Evolutionary conservation across 176 grass and related monocot genomes (phyloP).

Genomic region (Carex pumila): DNA sequence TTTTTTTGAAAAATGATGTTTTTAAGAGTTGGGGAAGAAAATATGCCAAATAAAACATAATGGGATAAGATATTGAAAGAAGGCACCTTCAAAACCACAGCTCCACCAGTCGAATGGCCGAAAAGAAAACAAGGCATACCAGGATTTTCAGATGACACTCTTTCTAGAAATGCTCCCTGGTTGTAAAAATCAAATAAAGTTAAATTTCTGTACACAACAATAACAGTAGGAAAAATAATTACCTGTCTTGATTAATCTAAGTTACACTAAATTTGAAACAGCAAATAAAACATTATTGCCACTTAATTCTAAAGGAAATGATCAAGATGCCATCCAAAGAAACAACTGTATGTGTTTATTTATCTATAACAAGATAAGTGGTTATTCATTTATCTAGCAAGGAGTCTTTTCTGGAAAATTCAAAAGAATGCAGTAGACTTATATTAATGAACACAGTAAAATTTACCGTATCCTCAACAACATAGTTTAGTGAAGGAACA

Average conservation of each 20-base stretch:
- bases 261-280: not conserved
- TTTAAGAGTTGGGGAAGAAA: not conserved
- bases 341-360: not conserved
- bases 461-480: constrained; percentile 81
- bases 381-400: not conserved
- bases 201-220: not conserved
- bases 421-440: not conserved
- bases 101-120: constrained; percentile 91
- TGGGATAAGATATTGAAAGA: constrained; percentile 8
- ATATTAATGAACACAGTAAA: not conserved
- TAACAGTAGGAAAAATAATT: not conserved
- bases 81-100: constrained; percentile 81
- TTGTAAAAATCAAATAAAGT: constrained; percentile 6
- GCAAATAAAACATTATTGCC: not conserved
- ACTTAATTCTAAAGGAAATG: not conserved
- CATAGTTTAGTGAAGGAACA: constrained; percentile 87
- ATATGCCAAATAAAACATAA: not conserved
- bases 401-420: not conserved
- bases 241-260: not conserved
- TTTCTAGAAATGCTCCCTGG: constrained; percentile 72
- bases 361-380: not conserved
- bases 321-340: not conserved
- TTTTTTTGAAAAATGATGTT: not conserved
- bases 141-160: constrained; percentile 60
- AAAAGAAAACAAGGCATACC: constrained; percentile 87